phyloP scores from a whole-genome alignment of 2,329 filamentous ascomycete species.

The Clarireedia monteithiana region DNA sequence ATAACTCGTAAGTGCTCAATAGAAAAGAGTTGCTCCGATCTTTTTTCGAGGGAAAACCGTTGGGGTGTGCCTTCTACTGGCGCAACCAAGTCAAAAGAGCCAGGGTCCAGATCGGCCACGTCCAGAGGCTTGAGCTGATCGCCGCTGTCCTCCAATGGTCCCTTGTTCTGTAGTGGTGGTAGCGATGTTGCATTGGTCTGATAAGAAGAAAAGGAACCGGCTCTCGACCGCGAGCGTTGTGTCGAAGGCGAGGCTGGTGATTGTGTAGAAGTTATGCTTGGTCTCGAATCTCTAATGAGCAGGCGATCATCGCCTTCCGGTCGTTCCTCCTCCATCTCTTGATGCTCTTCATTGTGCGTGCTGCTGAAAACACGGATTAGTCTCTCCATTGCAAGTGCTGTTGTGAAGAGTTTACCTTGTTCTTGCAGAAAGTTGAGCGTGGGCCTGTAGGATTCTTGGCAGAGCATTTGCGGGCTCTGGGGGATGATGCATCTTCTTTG shows the following conservation, averaged over 20 bases:
- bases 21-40: slow-evolving; percentile 59
- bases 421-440: not conserved
- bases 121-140: slow-evolving; percentile 41
- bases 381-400: not conserved
- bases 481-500: not conserved
- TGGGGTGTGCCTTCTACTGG: slow-evolving; percentile 30
- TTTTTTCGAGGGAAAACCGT: slow-evolving; percentile 52
- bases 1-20: slow-evolving; percentile 56
- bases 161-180: slow-evolving; percentile 24
- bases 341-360: slow-evolving; percentile 2
- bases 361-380: not conserved
- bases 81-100: slow-evolving; percentile 45
- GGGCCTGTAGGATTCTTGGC: slow-evolving; percentile 1
- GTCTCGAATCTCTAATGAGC: slow-evolving; percentile 4
- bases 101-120: slow-evolving; percentile 42
- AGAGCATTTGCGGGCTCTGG: not conserved
- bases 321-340: not conserved
- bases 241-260: slow-evolving; percentile 15
- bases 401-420: not conserved
- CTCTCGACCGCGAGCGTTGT: slow-evolving; percentile 16
- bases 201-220: slow-evolving; percentile 19
- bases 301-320: not conserved
- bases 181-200: slow-evolving; percentile 25
- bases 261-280: not conserved
- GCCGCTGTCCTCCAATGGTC: slow-evolving; percentile 31